Conservation (phyloP, 1,284 basidiomycete species). For the Sporisorium graminicola region DNA sequence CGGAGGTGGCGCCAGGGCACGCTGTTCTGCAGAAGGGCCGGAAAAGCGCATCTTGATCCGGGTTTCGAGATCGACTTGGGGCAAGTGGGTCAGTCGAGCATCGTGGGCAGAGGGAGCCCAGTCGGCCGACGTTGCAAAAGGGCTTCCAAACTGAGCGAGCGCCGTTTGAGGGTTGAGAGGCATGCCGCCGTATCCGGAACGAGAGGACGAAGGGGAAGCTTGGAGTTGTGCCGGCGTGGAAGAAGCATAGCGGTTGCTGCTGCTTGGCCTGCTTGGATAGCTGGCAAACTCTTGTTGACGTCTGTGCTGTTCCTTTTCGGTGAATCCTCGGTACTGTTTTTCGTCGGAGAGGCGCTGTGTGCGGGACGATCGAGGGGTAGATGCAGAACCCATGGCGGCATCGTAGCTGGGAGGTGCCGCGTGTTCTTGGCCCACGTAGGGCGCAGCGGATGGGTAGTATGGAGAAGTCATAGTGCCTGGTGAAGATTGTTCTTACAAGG, state of each 20-base stretch:
- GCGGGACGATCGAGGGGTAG: neutral
- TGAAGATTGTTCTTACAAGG: neutral
- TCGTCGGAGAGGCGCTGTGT: neutral
- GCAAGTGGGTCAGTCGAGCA: conserved; percentile 9
- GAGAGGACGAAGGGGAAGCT: neutral
- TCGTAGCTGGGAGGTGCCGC: conserved; percentile 22
- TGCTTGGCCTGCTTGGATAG: neutral
- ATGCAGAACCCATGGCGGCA: neutral
- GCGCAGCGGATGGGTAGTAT: neutral
- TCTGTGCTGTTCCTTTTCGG: conserved; percentile 10
- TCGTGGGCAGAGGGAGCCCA: conserved; percentile 23
- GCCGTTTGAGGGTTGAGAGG: conserved; percentile 10
- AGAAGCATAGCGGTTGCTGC: neutral
- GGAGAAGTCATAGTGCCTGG: neutral
- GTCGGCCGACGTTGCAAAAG: conserved; percentile 14
- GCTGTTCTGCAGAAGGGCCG: conserved; percentile 19
- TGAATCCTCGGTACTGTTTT: conserved; percentile 2
- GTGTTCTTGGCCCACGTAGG: neutral
- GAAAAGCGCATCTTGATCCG: conserved; percentile 43
- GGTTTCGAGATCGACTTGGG: conserved; percentile 8
- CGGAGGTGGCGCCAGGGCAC: conserved; percentile 10
- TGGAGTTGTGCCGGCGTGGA: neutral
- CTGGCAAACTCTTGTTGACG: conserved; percentile 13
- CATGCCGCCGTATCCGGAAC: neutral
- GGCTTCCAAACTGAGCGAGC: conserved; percentile 15